A percentile compares a stretch with the other conserved stretches of the same genome.
Conservation (phyloP, 495 filamentous ascomycete genomes). For the Amorphotheca resinae region DNA sequence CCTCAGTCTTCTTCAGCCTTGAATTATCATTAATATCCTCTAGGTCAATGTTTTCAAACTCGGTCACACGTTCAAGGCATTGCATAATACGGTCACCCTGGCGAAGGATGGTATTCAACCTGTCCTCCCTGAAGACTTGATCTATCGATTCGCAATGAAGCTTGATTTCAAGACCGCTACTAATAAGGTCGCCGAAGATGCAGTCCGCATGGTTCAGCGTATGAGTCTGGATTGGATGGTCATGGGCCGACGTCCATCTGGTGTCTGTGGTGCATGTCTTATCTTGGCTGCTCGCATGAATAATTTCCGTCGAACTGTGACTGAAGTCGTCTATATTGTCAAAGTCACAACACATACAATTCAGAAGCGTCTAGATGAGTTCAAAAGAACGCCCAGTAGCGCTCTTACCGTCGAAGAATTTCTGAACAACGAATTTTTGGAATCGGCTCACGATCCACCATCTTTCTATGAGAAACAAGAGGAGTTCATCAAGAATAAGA, state of each 20-base stretch:
- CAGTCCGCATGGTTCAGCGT: slow-evolving; percentile 69
- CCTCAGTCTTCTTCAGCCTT: neutral
- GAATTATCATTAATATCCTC: slow-evolving; percentile 15
- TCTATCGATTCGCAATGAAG: slow-evolving; percentile 76
- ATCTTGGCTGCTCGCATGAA: slow-evolving; percentile 94
- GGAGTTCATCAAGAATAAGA: slow-evolving; percentile 37
- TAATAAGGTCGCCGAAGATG: slow-evolving; percentile 72
- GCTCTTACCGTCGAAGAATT: slow-evolving; percentile 81
- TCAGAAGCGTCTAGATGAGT: slow-evolving; percentile 78
- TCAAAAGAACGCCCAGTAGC: slow-evolving; percentile 67
- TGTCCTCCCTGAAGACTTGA: slow-evolving; percentile 72
- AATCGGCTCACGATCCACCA: slow-evolving; percentile 61
- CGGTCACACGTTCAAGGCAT: slow-evolving; percentile 65
- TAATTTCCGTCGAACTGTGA: slow-evolving; percentile 82
- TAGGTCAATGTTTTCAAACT: slow-evolving; percentile 85
- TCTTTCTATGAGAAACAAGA: slow-evolving; percentile 54
- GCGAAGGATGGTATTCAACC: slow-evolving; percentile 34
- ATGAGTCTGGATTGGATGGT: slow-evolving; percentile 97
- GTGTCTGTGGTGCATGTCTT: slow-evolving; percentile 86
- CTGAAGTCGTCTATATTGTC: slow-evolving; percentile 91
- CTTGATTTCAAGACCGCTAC: slow-evolving; percentile 75
- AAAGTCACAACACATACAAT: slow-evolving; percentile 90
- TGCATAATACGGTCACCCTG: slow-evolving; percentile 54
- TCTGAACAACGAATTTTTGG: slow-evolving; percentile 43
- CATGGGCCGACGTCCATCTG: slow-evolving; percentile 80